These are phyloP conservation scores for Suillus subaureus DNA, from an alignment of 768 basidiomycete species.

Conservation along the genomic window DNA sequence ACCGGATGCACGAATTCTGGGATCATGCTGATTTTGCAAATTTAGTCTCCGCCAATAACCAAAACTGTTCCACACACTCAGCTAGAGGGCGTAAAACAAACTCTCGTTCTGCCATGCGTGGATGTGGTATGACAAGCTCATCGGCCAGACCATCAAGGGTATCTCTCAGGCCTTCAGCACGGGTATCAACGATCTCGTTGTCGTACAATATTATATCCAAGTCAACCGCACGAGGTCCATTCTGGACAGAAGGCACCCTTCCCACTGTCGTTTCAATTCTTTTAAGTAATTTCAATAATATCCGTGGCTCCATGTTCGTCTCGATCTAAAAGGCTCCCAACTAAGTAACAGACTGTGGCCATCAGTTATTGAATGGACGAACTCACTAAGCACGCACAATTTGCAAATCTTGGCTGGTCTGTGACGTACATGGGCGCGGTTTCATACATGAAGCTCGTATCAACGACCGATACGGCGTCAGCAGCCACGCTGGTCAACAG, in stretches of 20 bases:
- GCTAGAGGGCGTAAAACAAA: conserved; percentile 88
- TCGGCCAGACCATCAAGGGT: conserved; percentile 55
- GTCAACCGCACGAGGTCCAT: conserved; percentile 90
- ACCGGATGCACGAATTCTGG: conserved; percentile 73
- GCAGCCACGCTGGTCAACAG: conserved; percentile 26
- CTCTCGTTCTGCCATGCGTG: conserved; percentile 78
- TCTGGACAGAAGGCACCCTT: conserved; percentile 72
- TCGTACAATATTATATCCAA: conserved; percentile 87
- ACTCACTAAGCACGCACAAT: conserved; percentile 88
- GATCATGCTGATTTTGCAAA: conserved; percentile 61
- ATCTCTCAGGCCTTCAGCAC: conserved; percentile 39
- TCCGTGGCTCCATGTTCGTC: conserved; percentile 63
- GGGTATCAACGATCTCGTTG: conserved; percentile 56
- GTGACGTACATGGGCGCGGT: conserved; percentile 95
- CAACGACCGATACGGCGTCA: conserved; percentile 47
- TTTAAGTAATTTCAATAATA: conserved; percentile 69
- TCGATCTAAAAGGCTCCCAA: conserved; percentile 57
- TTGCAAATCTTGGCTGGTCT: conserved; percentile 87
- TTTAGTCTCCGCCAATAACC: conserved; percentile 2
- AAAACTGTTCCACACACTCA: conserved; percentile 59
- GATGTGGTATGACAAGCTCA: conserved; percentile 86
- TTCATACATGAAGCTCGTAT: conserved; percentile 92
- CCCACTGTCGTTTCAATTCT: conserved; percentile 74
- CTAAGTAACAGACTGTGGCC: conserved; percentile 1
- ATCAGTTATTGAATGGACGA: not conserved